Evolutionary conservation across 129 eudicot genomes (phyloP).

Genomic region (Tagetes patula): DNA sequence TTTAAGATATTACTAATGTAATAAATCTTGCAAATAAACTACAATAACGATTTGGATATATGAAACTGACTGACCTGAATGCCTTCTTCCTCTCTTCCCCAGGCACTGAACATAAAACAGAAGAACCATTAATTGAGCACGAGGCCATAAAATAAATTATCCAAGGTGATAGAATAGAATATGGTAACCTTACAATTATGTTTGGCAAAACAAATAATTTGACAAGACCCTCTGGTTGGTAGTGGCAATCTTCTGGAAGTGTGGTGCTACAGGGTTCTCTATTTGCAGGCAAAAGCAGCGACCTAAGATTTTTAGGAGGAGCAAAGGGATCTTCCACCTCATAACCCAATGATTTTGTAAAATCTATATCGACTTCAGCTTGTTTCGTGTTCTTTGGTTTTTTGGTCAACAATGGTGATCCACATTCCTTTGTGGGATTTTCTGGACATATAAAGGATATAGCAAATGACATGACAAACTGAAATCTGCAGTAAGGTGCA

Average conservation of each 20-base stretch:
- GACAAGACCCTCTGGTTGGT: slow-evolving; percentile 90
- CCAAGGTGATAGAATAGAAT: neutral
- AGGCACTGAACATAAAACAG: slow-evolving; percentile 57
- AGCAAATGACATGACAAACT: slow-evolving; percentile 14
- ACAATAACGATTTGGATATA: neutral
- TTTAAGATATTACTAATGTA: neutral
- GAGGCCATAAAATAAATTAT: neutral
- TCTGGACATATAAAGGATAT: slow-evolving; percentile 46
- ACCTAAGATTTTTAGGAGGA: slow-evolving; percentile 70
- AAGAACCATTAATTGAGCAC: slow-evolving; percentile 18
- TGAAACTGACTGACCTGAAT: slow-evolving; percentile 45
- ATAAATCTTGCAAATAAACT: too few relatives aligned
- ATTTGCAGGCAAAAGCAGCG: slow-evolving; percentile 59
- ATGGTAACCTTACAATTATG: slow-evolving; percentile 54
- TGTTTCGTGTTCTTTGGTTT: slow-evolving; percentile 56
- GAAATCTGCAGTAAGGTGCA: slow-evolving; percentile 12
- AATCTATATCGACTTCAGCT: slow-evolving; percentile 66
- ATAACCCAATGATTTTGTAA: slow-evolving; percentile 48
- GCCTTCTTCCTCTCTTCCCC: slow-evolving; percentile 61
- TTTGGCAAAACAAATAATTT: slow-evolving; percentile 75
- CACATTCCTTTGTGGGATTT: slow-evolving; percentile 47
- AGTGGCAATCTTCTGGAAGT: slow-evolving; percentile 97
- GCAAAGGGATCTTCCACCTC: slow-evolving; percentile 55
- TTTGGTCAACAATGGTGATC: slow-evolving; percentile 47
- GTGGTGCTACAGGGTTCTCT: slow-evolving; percentile 61